Evolutionary conservation across 139 green algal genomes (phyloP).

Genomic region (Spirogloea muscicola): DNA sequence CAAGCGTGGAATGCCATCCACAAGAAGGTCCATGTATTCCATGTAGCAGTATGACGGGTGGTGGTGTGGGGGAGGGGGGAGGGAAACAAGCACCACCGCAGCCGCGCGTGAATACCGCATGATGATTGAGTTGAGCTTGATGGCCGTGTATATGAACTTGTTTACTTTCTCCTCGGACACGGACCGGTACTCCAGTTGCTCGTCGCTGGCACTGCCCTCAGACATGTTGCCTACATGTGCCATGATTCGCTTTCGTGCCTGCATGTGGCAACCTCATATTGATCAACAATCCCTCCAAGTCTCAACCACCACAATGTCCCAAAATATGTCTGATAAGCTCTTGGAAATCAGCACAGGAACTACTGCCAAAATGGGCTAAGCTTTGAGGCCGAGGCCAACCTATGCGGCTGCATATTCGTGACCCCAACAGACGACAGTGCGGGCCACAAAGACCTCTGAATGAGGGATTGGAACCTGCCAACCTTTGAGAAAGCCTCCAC

Average conservation of each 20-base stretch:
- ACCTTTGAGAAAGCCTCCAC: slow-evolving; percentile 36
- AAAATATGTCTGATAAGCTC: too few relatives aligned
- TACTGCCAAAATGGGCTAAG: too few relatives aligned
- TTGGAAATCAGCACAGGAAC: too few relatives aligned
- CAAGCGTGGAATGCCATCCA: slow-evolving; percentile 41
- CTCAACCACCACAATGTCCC: too few relatives aligned
- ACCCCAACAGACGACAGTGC: too few relatives aligned
- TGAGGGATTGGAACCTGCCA: too few relatives aligned
- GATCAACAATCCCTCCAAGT: too few relatives aligned
- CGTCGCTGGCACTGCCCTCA: neutral
- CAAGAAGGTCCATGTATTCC: slow-evolving; percentile 54
- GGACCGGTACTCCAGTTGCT: slow-evolving; percentile 8
- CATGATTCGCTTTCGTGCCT: slow-evolving; percentile 24
- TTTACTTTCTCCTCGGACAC: slow-evolving; percentile 43
- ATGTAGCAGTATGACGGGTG: slow-evolving; percentile 51
- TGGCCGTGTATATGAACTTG: slow-evolving; percentile 47
- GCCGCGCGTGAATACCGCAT: slow-evolving; percentile 40
- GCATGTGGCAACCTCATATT: too few relatives aligned
- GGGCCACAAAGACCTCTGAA: too few relatives aligned
- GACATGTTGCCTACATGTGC: neutral
- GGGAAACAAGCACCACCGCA: slow-evolving; percentile 42
- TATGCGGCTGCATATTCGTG: too few relatives aligned
- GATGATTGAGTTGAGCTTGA: slow-evolving; percentile 54
- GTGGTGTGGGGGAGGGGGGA: slow-evolving; percentile 42
- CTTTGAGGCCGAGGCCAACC: too few relatives aligned